Evolutionary conservation across 148 eudicot species (phyloP), one percentile per base, ranked within the genome.

Genomic region (Rhododendron ovatum): DNA sequence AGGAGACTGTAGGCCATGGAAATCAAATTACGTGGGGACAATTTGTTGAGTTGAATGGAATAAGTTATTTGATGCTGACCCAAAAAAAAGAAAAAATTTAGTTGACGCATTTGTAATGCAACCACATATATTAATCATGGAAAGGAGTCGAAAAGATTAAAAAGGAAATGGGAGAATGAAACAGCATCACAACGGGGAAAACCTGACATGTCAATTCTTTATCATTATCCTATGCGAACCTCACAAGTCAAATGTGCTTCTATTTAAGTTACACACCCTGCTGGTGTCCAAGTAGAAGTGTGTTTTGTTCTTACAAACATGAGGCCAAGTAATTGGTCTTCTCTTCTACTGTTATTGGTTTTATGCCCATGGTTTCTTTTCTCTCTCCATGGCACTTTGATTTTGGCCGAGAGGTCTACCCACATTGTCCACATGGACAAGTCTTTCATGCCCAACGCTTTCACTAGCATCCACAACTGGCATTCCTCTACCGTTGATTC

Each of bases 341-440:
- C 2, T 30, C 41, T 83, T 30, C 41, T 83, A 47, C 43, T 67
- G 1, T 17, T 3, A 12, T 37, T 69, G 43, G 35, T 83, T 41
- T 15, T 63, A 1, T 45, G 4, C 47, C 18, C 59, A 65, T 67
- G 55, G 85, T 51, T 83, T 47, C 85, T 86, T 43, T 11, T 45
- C 11, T 28, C 35, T 41, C 7, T 5, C 43, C 7, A 41, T 41
- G 43, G 43, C 43, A 41, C 43, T 35, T 75, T 85, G 43, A 77
- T 30, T 41, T 45, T 35, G 24, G 83, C 73, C 24, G 78, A 88
- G 80, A 90, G 91, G 51, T 87, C 82, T 4, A 85, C 83, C 22
- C 88, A 89, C 57, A 91, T 91, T 33, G 84, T 91, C 78, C 91
- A 91, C 89, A 91, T 91, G 91, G 89, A 91, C 88, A 88, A 88